Base-by-base conservation (phyloP, 2,329 filamentous ascomycete species). In the Pseudogymnoascus sp. region DNA sequence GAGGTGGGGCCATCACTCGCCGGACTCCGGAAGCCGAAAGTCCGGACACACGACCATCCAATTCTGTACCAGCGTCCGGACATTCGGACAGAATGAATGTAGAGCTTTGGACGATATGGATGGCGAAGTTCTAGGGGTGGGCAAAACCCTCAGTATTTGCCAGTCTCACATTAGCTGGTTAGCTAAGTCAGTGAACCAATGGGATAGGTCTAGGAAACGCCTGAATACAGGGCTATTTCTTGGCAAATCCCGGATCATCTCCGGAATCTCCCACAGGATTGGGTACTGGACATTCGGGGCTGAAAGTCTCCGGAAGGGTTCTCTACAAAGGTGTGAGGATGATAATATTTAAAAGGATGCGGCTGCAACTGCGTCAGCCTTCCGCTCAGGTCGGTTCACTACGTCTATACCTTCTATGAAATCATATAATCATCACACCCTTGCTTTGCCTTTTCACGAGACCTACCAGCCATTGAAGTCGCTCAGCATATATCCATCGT, bases 241-340 rank as follows among this genome's bases (percentile, higher is more conserved):
- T 21, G 21, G 21, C 21, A 21, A 21, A 21, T 21, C 21, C 21
- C 21, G 21, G 21, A 21, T 21, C 21, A 21, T 21, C 21, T 21
- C 21, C 21, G 21, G 21, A 21, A 21, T 21, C 21, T 21, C 21
- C 21, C 2, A 21, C 21, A 21, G 21, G 16, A 12, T 16, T 56
- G 47, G 47, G 47, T 56, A 12, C 47, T 56, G 47, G 25, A 56
- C n/a, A 56, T 56, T 33, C 47, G 47, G 47, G 47, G 47, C 18
- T 33, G 10, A 56, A 18, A 33, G 25, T 12, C 47, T 33, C 25
- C 25, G 4, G 25, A 47, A 25, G 5, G 42, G 21, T 8, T 47
- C 6, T 47, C 42, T 25, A 25, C 42, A 47, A 56, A 33, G 10
- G n/a, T 18, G 47, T 28, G 8, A 56, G 18, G 47, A 56, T 56